These are phyloP conservation scores for Hydnomerulius pinastri DNA, from an alignment of 768 basidiomycete species.

Conservation along the genomic window DNA sequence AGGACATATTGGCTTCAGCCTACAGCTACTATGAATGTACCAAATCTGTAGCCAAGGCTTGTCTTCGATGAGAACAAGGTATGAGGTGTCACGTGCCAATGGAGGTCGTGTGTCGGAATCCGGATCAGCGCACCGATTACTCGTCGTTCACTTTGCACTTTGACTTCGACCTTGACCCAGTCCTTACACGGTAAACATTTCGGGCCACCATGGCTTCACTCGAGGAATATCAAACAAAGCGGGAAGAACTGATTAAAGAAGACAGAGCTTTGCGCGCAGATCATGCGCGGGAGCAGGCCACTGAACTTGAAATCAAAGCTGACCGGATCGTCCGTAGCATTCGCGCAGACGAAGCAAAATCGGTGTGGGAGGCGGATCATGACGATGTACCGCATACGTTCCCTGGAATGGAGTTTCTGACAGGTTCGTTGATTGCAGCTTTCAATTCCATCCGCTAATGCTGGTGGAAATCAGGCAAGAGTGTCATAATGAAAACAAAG, in stretches of 20 bases:
- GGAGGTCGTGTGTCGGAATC: slow-evolving; percentile 13
- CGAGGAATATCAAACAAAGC: slow-evolving; percentile 24
- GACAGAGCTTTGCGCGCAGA: slow-evolving; percentile 60
- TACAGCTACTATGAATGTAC: background rate
- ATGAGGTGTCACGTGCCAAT: slow-evolving; percentile 10
- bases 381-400: slow-evolving; percentile 61
- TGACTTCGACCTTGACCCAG: background rate
- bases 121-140: no score
- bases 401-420: slow-evolving; percentile 80
- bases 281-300: slow-evolving; percentile 27
- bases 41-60: background rate
- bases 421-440: slow-evolving; percentile 43
- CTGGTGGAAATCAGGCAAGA: slow-evolving; percentile 43
- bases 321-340: slow-evolving; percentile 58
- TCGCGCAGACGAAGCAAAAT: slow-evolving; percentile 52
- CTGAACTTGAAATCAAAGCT: slow-evolving; percentile 49
- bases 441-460: background rate
- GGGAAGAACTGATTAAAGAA: slow-evolving; percentile 31
- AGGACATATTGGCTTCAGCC: slow-evolving; percentile 23
- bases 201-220: slow-evolving; percentile 9
- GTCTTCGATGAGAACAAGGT: background rate
- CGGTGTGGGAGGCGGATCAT: slow-evolving; percentile 61
- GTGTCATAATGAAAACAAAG: slow-evolving; percentile 59
- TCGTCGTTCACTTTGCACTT: no score
- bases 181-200: background rate